Evolutionary conservation across 768 basidiomycete genomes (phyloP).

Genomic region (Pleurotus tuber-regium): DNA sequence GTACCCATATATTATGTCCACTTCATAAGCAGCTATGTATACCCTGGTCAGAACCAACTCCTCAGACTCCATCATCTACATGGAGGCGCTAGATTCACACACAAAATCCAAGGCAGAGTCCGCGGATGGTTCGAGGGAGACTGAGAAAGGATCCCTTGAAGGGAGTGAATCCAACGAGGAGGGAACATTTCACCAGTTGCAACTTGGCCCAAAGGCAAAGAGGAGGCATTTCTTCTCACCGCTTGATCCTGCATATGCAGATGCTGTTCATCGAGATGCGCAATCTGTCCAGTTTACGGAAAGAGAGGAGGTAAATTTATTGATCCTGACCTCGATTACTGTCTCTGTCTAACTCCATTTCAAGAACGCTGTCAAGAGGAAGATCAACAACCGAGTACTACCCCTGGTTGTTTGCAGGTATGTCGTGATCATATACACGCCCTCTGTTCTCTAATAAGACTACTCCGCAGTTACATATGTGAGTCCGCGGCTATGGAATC

Average conservation of each 20-base stretch:
- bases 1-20: background rate
- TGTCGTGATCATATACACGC: slow-evolving; percentile 10
- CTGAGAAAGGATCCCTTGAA: background rate
- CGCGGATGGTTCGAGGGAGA: background rate
- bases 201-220: slow-evolving; percentile 34
- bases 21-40: background rate
- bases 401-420: slow-evolving; percentile 50
- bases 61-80: background rate
- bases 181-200: slow-evolving; percentile 41
- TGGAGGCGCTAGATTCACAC: background rate
- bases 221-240: slow-evolving; percentile 48
- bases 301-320: slow-evolving; percentile 4
- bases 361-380: slow-evolving; percentile 41
- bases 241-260: slow-evolving; percentile 42
- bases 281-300: slow-evolving; percentile 1
- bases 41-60: background rate
- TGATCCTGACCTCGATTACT: background rate
- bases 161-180: slow-evolving; percentile 13
- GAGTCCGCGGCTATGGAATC: slow-evolving; percentile 17
- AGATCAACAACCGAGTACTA: slow-evolving; percentile 51
- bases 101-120: no score
- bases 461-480: slow-evolving; percentile 44
- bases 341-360: background rate
- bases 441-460: background rate
- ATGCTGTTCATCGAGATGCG: slow-evolving; percentile 45